Evolutionary conservation across 768 basidiomycete species (phyloP), one percentile per base, ranked within the genome.

Genomic region (Zangia roseola): DNA sequence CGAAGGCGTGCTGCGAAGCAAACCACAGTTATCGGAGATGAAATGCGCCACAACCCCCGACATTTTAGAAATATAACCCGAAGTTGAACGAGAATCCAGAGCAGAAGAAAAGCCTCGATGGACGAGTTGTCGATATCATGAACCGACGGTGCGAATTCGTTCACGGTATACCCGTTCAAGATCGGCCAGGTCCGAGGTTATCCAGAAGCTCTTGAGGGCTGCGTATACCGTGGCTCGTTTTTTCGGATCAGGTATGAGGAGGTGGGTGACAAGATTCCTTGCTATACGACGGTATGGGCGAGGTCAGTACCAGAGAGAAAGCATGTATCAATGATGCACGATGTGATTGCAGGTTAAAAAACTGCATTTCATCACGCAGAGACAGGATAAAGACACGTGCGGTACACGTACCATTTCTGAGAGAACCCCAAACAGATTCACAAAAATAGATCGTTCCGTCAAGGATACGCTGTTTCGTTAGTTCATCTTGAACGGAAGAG

Each of bases 391-490:
- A 19, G 19, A 14, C 5, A 37, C 37, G 10, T 35, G 23, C 31
- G 6, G n/a, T 23, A 24, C 45, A 59, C 74, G 43, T 61, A 89
- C 89, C 89, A 51, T 83, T 78, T 37, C 71, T 71, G 39, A 88
- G 60, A 3, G 68, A 52, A 38, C 64, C 58, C 89, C 90, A 92
- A 14, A 77, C 67, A 24, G 70, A 58, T 20, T 72, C 65, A 17
- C 71, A 70, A 59, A 86, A 90, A 26, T 81, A 75, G 16, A 86
- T 68, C 10, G 74, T 72, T 12, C 83, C 84, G 23, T 78, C 69
- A 28, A 91, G 72, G 40, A 92, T 91, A 28, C 86, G 76, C 47
- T 77, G 73, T 65, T 89, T 90, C 37, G 89, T 77, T 44, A 75
- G 71, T 35, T 76, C 68, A 59, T 88, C 88, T 73, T 77, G 58